Base-by-base conservation (phyloP, 495 filamentous ascomycete genomes). In the Bombardia bombarda region DNA sequence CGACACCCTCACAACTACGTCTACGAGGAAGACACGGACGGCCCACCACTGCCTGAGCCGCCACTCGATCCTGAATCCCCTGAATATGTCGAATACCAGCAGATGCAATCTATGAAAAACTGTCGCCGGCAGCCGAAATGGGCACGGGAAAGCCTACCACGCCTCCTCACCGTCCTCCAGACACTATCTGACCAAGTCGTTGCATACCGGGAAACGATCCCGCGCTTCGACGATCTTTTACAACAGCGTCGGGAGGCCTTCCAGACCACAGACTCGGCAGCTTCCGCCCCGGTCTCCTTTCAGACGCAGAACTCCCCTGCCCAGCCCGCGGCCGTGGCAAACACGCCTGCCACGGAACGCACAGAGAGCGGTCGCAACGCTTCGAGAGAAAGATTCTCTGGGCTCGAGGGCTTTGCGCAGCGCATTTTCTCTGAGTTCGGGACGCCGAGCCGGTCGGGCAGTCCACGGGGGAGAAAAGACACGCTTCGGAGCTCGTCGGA, bases 171-270 rank as follows among this genome's bases (percentile, higher is more conserved):
- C 19, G 62, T 74, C 21, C 47, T 83, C 7, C 68, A 77, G 42
- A 60, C 54, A 3, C 74, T 94, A 0, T 78, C 81, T 6, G 68
- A 75, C 20, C 78, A 87, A 51, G 71, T 89, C 21, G 65, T 73
- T 25, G 62, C 71, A 3, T 87, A 84, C 64, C 74, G 80, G 32
- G 61, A 68, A n/a, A 76, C 83, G 8, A 69, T 92, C 3, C 78
- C 84, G 0, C 78, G 87, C 22, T 88, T 92, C 52, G 82, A 90
- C 45, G 78, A 84, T 18, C 71, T 88, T 7, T 63, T 92, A 20
- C 75, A 83, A 33, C 83, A 86, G 47, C 80, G 85, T 13, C 78
- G 82, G 16, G 75, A 79, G 40, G 72, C 75, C 1, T 83, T 85
- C 53, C 73, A 79, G 46, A 75, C 79, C 3, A 68, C 75, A 7